These are phyloP conservation scores for Glycine latifolia DNA, from an alignment of 306 rosid genomes.

Conservation along the genomic window DNA sequence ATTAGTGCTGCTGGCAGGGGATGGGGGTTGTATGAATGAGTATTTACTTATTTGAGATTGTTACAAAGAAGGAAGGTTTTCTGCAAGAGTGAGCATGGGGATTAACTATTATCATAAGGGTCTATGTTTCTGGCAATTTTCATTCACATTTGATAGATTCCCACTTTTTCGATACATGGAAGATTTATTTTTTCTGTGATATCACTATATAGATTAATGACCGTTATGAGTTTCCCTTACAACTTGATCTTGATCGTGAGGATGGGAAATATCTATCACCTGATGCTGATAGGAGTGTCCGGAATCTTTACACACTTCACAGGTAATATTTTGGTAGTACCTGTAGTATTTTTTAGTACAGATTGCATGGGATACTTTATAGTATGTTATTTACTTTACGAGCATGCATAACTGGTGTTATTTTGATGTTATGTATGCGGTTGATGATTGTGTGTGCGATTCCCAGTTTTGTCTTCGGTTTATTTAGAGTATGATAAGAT, in stretches of 20 bases:
- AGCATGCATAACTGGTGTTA: not conserved
- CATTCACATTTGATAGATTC: slow-evolving; percentile 24
- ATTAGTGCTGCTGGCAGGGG: not conserved
- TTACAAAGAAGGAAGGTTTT: not conserved
- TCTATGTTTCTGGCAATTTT: not conserved
- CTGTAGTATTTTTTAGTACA: not conserved
- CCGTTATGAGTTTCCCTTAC: slow-evolving; percentile 93
- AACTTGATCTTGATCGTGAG: slow-evolving; percentile 95
- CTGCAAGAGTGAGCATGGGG: slow-evolving; percentile 9
- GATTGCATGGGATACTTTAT: not conserved
- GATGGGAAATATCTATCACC: slow-evolving; percentile 92
- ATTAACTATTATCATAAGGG: slow-evolving; percentile 3
- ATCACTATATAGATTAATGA: slow-evolving; percentile 73
- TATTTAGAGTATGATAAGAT: slow-evolving; percentile 1
- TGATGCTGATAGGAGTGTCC: slow-evolving; percentile 90
- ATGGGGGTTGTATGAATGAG: not conserved
- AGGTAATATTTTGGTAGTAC: slow-evolving; percentile 58
- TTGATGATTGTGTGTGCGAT: slow-evolving; percentile 5
- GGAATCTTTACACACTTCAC: slow-evolving; percentile 93
- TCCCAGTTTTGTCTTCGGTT: not conserved
- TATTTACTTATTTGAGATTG: slow-evolving; percentile 14
- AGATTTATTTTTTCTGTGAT: slow-evolving; percentile 37
- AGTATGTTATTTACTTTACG: slow-evolving; percentile 28
- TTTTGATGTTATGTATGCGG: not conserved
- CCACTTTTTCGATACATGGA: slow-evolving; percentile 1